A percentile compares a stretch with the other conserved stretches of the same genome.
phyloP scores from a whole-genome alignment of 768 basidiomycete species.

The Antrodiella citrinella region DNA sequence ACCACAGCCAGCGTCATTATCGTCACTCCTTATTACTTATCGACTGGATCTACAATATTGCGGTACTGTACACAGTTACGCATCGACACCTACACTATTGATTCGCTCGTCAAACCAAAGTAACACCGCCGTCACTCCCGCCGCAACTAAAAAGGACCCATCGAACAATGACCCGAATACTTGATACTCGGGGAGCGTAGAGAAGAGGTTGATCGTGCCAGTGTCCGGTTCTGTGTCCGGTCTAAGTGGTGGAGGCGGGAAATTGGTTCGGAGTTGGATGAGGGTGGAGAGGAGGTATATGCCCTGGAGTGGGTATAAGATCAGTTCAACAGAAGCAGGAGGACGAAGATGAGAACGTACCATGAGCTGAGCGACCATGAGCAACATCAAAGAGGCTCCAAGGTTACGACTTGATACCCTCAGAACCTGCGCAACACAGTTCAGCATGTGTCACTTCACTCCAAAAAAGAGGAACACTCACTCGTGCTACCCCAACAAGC shows the following conservation, averaged over 20 bases:
- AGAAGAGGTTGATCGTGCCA: constrained; percentile 45
- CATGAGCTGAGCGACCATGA: constrained; percentile 79
- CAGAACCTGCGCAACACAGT: constrained; percentile 32
- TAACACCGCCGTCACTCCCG: constrained; percentile 35
- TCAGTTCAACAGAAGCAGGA: constrained; percentile 1
- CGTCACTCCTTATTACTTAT: no score
- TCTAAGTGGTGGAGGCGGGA: constrained; percentile 49
- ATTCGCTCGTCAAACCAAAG: constrained; percentile 48
- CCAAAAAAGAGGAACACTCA: constrained; percentile 17
- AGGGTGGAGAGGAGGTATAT: constrained; percentile 79
- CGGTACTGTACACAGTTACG: no score
- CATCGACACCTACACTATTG: constrained; percentile 17
- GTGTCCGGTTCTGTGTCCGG: constrained; percentile 14
- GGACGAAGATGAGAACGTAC: constrained; percentile 29
- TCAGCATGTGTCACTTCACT: constrained; percentile 2
- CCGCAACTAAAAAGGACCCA: constrained; percentile 59
- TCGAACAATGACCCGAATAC: constrained; percentile 72
- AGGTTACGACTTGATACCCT: constrained; percentile 61
- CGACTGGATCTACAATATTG: no score
- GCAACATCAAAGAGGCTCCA: constrained; percentile 68
- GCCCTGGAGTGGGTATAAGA: constrained; percentile 36
- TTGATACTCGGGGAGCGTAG: constrained; percentile 65
- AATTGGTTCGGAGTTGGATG: constrained; percentile 74
- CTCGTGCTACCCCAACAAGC: constrained; percentile 58
- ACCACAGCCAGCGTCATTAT: no score